Conservation (phyloP, 2,329 filamentous ascomycete genomes). For the Pseudogymnoascus pannorum region DNA sequence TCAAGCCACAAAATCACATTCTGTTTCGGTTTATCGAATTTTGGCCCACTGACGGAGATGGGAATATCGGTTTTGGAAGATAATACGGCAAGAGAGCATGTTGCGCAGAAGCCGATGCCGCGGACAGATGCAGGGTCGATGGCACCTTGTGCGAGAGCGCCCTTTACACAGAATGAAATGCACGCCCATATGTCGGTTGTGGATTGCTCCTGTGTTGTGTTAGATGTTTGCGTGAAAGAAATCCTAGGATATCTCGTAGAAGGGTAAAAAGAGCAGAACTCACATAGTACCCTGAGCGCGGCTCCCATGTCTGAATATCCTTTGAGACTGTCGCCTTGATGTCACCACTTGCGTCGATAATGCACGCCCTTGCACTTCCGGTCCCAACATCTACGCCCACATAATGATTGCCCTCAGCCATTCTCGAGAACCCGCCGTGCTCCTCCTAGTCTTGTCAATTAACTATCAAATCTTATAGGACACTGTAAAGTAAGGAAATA, state of each 20-base stretch:
- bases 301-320: slow-evolving; percentile 75
- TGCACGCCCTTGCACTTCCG: slow-evolving; percentile 91
- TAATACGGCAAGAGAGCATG: slow-evolving; percentile 95
- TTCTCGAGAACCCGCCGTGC: not conserved
- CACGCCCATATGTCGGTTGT: slow-evolving; percentile 94
- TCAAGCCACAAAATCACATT: slow-evolving; percentile 98
- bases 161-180: slow-evolving; percentile 82
- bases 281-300: slow-evolving; percentile 67
- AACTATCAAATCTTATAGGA: not conserved
- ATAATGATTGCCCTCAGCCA: slow-evolving; percentile 44
- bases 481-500: not conserved
- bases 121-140: slow-evolving; percentile 69
- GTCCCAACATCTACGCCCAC: slow-evolving; percentile 95
- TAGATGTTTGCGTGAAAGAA: no score
- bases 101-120: slow-evolving; percentile 95
- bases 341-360: slow-evolving; percentile 85
- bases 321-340: slow-evolving; percentile 70
- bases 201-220: slow-evolving; percentile 98
- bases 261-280: slow-evolving; percentile 23
- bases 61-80: slow-evolving; percentile 83
- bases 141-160: slow-evolving; percentile 72
- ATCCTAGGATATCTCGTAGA: slow-evolving; percentile 51
- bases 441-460: not conserved
- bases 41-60: slow-evolving; percentile 79
- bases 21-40: slow-evolving; percentile 79